These are phyloP conservation scores for Acarospora socialis DNA, from an alignment of 2,329 filamentous ascomycete species.

Conservation along the genomic window DNA sequence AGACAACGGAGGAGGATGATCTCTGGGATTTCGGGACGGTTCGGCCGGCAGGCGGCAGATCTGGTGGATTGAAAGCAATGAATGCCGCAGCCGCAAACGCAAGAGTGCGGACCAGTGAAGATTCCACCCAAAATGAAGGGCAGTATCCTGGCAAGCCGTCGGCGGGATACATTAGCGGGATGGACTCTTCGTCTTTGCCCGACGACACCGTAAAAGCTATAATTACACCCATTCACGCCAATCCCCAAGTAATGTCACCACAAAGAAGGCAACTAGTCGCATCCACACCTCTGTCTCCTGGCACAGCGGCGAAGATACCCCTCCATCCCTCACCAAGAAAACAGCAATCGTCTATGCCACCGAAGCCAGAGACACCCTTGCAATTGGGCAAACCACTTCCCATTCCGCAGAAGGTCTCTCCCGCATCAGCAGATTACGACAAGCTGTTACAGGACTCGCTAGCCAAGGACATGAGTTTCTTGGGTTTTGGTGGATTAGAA, in stretches of 20 bases:
- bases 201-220: conserved; percentile 9
- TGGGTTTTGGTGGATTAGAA: conserved; percentile 26
- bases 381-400: conserved; percentile 29
- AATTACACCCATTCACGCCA: conserved; percentile 3
- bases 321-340: conserved; percentile 47
- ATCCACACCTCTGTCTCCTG: conserved; percentile 28
- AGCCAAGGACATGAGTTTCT: conserved; percentile 26
- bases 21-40: conserved; percentile 99
- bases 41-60: conserved; percentile 57
- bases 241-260: conserved; percentile 10
- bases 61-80: conserved; percentile 53
- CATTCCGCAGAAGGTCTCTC: conserved; percentile 21
- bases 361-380: conserved; percentile 33
- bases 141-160: neutral
- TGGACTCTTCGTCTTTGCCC: neutral
- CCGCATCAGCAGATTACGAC: conserved; percentile 27
- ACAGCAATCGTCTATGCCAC: conserved; percentile 25
- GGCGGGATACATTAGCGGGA: neutral
- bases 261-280: conserved; percentile 11
- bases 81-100: conserved; percentile 72
- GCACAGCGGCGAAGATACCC: conserved; percentile 45
- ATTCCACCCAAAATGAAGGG: too few relatives aligned
- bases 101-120: conserved; percentile 36
- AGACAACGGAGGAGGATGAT: conserved; percentile 56
- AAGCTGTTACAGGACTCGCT: conserved; percentile 25